Percentiles rank a stretch among this genome's conserved stretches.
phyloP scores from a whole-genome alignment of 495 filamentous ascomycete genomes.

The Copromyces sp. region DNA sequence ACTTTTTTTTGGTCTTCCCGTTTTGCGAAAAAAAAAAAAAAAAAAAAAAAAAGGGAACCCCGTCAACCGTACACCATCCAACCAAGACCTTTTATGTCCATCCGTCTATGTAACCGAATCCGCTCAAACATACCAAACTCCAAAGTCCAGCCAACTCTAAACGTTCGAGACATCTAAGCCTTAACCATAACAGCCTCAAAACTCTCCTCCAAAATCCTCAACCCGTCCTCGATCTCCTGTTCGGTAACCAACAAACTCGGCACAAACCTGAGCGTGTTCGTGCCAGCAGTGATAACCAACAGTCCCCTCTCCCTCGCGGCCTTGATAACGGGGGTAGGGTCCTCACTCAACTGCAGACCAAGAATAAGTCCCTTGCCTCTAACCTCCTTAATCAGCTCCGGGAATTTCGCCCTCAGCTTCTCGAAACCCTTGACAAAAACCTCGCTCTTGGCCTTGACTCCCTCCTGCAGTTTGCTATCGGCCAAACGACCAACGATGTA shows the following conservation, averaged over 20 bases:
- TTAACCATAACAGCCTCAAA: constrained; percentile 35
- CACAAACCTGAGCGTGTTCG: constrained; percentile 79
- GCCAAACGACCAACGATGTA: constrained; percentile 69
- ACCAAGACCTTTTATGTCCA: not conserved
- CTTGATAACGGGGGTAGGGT: constrained; percentile 61
- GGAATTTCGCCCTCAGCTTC: constrained; percentile 53
- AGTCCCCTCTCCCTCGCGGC: constrained; percentile 82
- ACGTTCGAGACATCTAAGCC: not conserved
- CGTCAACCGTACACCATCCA: not conserved
- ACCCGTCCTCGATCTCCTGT: constrained; percentile 62
- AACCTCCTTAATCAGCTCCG: constrained; percentile 62
- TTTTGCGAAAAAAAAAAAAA: not conserved
- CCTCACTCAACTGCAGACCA: constrained; percentile 66
- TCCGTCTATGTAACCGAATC: not conserved
- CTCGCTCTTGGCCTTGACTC: constrained; percentile 53
- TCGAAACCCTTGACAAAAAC: constrained; percentile 57
- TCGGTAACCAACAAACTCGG: constrained; percentile 70
- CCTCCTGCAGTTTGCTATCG: constrained; percentile 49
- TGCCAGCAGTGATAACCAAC: constrained; percentile 83
- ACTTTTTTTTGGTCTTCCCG: not conserved
- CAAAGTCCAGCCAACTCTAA: not conserved
- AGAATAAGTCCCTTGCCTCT: constrained; percentile 77
- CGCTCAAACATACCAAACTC: not conserved
- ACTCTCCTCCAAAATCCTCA: constrained; percentile 68
- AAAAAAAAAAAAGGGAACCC: not conserved